Conservation (phyloP, 129 eudicot species). For the Artemisia argyi region DNA sequence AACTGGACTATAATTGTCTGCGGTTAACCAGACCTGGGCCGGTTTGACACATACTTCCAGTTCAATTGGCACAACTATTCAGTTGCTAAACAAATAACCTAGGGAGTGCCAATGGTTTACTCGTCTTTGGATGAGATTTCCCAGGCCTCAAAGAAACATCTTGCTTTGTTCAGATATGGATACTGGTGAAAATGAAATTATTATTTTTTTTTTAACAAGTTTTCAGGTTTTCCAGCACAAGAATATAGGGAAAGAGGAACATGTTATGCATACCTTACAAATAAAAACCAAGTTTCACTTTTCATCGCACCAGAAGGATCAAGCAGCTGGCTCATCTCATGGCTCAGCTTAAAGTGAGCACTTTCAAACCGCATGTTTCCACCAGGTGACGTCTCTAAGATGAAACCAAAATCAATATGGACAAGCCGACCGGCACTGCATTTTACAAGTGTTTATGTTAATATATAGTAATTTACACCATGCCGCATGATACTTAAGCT, state of each 20-base stretch:
- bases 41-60: background rate
- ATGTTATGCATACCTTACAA: constrained; percentile 62
- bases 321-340: constrained; percentile 96
- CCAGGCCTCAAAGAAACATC: too few relatives aligned
- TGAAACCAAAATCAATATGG: constrained; percentile 98
- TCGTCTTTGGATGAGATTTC: too few relatives aligned
- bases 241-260: background rate
- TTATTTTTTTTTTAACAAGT: too few relatives aligned
- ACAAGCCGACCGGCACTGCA: constrained; percentile 95
- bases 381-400: constrained; percentile 96
- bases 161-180: too few relatives aligned
- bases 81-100: constrained; percentile 1
- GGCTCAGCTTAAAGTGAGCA: constrained; percentile 98
- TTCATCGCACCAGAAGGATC: constrained; percentile 98
- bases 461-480: constrained; percentile 5
- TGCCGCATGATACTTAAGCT: constrained; percentile 7
- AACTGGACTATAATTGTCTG: background rate
- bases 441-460: constrained; percentile 21
- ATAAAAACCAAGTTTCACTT: constrained; percentile 92
- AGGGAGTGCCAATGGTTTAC: background rate
- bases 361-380: constrained; percentile 98
- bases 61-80: background rate
- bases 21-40: background rate
- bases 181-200: too few relatives aligned
- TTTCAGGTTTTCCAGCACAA: too few relatives aligned